Evolutionary conservation across 345 rosid genomes (phyloP).

Genomic region (Isatis tinctoria): DNA sequence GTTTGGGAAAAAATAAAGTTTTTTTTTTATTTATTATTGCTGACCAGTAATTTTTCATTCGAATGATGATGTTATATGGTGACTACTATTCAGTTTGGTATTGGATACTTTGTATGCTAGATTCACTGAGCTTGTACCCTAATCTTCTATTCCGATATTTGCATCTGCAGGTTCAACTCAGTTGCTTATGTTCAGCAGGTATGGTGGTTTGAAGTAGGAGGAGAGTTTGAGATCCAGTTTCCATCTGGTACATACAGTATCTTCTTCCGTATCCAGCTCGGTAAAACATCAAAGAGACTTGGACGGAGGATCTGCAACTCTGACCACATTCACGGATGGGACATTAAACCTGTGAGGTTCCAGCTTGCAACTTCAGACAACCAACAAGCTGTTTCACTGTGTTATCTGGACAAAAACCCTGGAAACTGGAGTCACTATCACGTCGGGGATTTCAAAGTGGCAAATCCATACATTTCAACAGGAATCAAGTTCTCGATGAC

Average conservation of each 20-base stretch:
- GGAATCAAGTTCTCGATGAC: slow-evolving; percentile 66
- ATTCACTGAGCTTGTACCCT: background rate
- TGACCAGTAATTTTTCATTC: background rate
- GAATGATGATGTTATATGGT: background rate
- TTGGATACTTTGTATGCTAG: background rate
- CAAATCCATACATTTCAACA: slow-evolving; percentile 18
- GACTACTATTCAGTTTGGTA: background rate
- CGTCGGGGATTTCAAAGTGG: slow-evolving; percentile 70
- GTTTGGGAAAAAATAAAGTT: too few relatives aligned
- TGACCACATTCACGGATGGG: slow-evolving; percentile 90
- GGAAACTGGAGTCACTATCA: slow-evolving; percentile 74
- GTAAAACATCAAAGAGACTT: slow-evolving; percentile 53
- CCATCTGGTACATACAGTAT: slow-evolving; percentile 71
- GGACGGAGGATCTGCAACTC: slow-evolving; percentile 74
- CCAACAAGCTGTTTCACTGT: slow-evolving; percentile 49
- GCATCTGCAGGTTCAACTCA: slow-evolving; percentile 47
- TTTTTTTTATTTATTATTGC: background rate
- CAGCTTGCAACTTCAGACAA: slow-evolving; percentile 74
- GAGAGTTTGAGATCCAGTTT: slow-evolving; percentile 75
- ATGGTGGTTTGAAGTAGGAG: slow-evolving; percentile 96
- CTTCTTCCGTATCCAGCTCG: slow-evolving; percentile 77
- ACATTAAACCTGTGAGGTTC: slow-evolving; percentile 70
- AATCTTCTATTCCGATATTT: background rate
- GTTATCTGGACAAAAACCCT: slow-evolving; percentile 47
- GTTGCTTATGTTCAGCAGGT: slow-evolving; percentile 91